Percentiles rank a stretch among this genome's conserved stretches.
Evolutionary conservation across 495 filamentous ascomycete genomes (phyloP).

Genomic region (Podospora anserina): DNA sequence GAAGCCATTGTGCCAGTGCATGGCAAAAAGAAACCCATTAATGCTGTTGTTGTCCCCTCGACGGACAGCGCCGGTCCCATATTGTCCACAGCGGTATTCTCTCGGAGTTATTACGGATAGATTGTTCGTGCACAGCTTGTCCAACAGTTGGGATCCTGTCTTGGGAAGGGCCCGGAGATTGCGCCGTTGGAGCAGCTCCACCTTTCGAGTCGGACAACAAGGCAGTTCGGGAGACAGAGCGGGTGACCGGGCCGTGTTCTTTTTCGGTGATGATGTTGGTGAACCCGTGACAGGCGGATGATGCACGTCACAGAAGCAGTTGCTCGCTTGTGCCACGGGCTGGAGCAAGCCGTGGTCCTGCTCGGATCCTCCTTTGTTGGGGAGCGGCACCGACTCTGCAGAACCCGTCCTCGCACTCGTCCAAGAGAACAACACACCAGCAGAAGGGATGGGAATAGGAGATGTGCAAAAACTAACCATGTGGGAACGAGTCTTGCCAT

Average conservation of each 20-base stretch:
- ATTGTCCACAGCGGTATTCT: background rate
- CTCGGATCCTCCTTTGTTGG: constrained; percentile 1
- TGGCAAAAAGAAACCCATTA: background rate
- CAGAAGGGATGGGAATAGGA: constrained; percentile 11
- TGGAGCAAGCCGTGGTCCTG: background rate
- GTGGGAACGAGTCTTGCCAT: constrained; percentile 92
- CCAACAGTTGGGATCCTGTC: background rate
- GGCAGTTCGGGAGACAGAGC: background rate
- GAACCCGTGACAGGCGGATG: constrained; percentile 7
- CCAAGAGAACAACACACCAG: background rate
- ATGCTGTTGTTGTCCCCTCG: background rate
- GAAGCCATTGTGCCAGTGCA: background rate
- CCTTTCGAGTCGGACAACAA: background rate
- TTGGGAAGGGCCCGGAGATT: background rate
- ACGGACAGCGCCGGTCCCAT: background rate
- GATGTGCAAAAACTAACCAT: constrained; percentile 66
- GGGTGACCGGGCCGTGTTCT: background rate
- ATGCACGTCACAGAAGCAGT: constrained; percentile 16
- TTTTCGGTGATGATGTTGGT: background rate
- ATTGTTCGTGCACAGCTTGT: background rate
- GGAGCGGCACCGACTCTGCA: background rate
- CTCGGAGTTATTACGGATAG: background rate
- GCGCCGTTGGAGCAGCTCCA: background rate
- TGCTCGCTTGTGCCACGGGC: constrained; percentile 1
- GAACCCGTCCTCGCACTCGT: background rate